Percentiles rank a stretch among this genome's conserved stretches.
phyloP scores from a whole-genome alignment of 805 yeast genomes.

The Schwanniomyces vanrijiae region DNA sequence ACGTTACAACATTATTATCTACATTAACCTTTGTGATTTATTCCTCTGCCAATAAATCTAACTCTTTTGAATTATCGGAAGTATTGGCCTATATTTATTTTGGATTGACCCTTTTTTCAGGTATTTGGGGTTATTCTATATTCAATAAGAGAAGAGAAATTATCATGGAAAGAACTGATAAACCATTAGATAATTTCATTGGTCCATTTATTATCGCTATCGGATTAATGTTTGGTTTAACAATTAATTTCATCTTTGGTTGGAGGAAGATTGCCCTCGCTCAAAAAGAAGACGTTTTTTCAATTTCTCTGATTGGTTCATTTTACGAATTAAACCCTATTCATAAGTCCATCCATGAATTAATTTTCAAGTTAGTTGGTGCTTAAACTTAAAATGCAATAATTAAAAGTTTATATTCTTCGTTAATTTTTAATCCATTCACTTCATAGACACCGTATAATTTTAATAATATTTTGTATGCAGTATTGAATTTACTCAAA shows the following conservation, averaged over 20 bases:
- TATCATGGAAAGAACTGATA: constrained; percentile 79
- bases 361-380: constrained; percentile 27
- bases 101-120: constrained; percentile 76
- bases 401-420: too few species aligned
- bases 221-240: constrained; percentile 65
- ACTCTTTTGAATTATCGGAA: constrained; percentile 63
- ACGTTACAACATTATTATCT: constrained; percentile 80
- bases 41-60: constrained; percentile 68
- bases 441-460: not conserved
- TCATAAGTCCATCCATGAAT: constrained; percentile 36
- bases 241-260: constrained; percentile 72
- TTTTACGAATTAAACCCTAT: constrained; percentile 31
- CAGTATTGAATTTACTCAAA: not conserved
- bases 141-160: constrained; percentile 69
- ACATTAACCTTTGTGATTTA: constrained; percentile 83
- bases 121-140: constrained; percentile 84
- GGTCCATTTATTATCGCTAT: constrained; percentile 84
- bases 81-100: constrained; percentile 78
- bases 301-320: constrained; percentile 21
- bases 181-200: constrained; percentile 82
- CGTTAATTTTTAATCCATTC: not conserved
- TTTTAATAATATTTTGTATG: not conserved
- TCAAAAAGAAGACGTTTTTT: constrained; percentile 10
- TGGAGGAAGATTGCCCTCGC: constrained; percentile 25
- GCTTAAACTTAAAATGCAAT: constrained; percentile 2